A percentile compares a stretch with the other conserved stretches of the same genome.
Evolutionary conservation across 2,329 filamentous ascomycete species (phyloP).

Genomic region (Seiridium cupressi): DNA sequence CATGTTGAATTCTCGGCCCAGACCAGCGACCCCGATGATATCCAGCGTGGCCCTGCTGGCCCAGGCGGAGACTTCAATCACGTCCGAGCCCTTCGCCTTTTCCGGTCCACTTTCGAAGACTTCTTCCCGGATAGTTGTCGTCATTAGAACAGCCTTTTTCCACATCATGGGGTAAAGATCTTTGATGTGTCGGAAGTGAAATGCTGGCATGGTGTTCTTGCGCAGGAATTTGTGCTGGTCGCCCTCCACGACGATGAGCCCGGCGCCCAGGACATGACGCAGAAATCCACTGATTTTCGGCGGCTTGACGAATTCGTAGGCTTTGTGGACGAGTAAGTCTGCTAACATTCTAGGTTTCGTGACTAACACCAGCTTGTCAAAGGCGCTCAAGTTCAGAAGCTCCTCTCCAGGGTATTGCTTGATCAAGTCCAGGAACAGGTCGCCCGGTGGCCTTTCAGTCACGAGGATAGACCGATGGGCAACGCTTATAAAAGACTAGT

Average conservation of each 20-base stretch:
- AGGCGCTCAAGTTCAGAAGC: slow-evolving; percentile 16
- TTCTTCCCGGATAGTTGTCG: slow-evolving; percentile 37
- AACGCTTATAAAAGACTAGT: slow-evolving; percentile 12
- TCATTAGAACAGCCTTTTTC: slow-evolving; percentile 44
- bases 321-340: slow-evolving; percentile 46
- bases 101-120: not conserved
- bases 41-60: slow-evolving; percentile 54
- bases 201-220: slow-evolving; percentile 67
- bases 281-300: slow-evolving; percentile 44
- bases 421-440: slow-evolving; percentile 17
- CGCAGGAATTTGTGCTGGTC: slow-evolving; percentile 68
- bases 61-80: slow-evolving; percentile 43
- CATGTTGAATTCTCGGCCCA: slow-evolving; percentile 53
- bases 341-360: slow-evolving; percentile 38
- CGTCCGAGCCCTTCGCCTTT: slow-evolving; percentile 18
- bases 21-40: slow-evolving; percentile 58
- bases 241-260: slow-evolving; percentile 64
- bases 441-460: slow-evolving; percentile 11
- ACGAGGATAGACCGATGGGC: slow-evolving; percentile 14
- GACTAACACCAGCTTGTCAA: slow-evolving; percentile 17
- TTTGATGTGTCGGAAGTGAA: slow-evolving; percentile 67
- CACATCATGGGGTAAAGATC: slow-evolving; percentile 70
- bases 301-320: slow-evolving; percentile 55
- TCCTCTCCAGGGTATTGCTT: slow-evolving; percentile 19
- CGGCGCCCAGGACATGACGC: slow-evolving; percentile 52